A percentile compares a stretch with the other conserved stretches of the same genome.
These are phyloP conservation scores for Aureobasidium sp. DNA, from an alignment of 2,329 filamentous ascomycete genomes.

Conservation along the genomic window DNA sequence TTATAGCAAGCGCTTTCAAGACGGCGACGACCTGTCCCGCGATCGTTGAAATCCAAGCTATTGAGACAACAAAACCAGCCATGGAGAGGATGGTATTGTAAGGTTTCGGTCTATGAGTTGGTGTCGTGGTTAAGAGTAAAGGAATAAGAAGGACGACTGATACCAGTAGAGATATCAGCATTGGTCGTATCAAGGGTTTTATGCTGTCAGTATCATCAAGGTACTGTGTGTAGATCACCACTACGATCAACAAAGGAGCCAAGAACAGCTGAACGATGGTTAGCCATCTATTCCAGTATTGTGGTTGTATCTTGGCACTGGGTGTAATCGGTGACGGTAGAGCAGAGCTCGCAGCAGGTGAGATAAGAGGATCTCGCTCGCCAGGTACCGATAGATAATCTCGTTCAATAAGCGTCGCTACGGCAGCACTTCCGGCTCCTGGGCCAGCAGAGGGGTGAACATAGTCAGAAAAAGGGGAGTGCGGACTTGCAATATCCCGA, in stretches of 20 bases:
- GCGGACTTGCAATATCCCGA: not conserved
- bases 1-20: conserved; percentile 85
- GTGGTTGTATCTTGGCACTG: conserved; percentile 23
- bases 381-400: conserved; percentile 14
- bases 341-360: not conserved
- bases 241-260: conserved; percentile 73
- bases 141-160: conserved; percentile 62
- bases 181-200: conserved; percentile 23
- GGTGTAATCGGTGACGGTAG: not conserved
- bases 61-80: conserved; percentile 81
- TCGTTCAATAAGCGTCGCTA: conserved; percentile 17
- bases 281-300: conserved; percentile 87
- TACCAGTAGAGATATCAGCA: conserved; percentile 36
- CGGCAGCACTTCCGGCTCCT: conserved; percentile 12
- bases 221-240: conserved; percentile 50
- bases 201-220: conserved; percentile 8
- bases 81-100: conserved; percentile 71
- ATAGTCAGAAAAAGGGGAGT: not conserved
- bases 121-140: conserved; percentile 62
- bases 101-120: conserved; percentile 55
- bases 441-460: not conserved
- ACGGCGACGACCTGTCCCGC: conserved; percentile 93
- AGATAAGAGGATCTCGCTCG: not conserved
- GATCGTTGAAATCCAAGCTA: conserved; percentile 94
- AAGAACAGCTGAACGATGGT: conserved; percentile 78